Evolutionary conservation across 805 yeast genomes (phyloP), one percentile per base, ranked within the genome.

Genomic region (Hanseniaspora pseudoguilliermondii): DNA sequence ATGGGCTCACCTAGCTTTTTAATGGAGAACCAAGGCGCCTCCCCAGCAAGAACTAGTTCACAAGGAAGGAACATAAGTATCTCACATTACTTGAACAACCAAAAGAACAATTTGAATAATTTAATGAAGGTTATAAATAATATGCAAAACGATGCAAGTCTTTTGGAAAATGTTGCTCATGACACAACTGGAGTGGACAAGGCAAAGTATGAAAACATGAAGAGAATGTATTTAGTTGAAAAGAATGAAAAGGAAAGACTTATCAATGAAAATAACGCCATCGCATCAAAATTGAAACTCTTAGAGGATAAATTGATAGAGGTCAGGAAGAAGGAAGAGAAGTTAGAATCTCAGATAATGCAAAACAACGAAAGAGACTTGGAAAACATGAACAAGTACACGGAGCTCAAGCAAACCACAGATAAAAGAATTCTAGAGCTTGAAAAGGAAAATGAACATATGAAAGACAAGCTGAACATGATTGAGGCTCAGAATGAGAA

Each of bases 381-480:
- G 29, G 50, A 32, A 16, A 18, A 25, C 4, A n/a, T 32, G 13
- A 20, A 29, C 38, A 36, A 60, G 49, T 42, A 50, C 55, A 36
- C 23, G 38, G 5, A 41, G 18, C n/a, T 57, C 56, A 47, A 57
- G 57, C 43, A 41, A 57, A 13, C 47, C 38, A 32, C 43, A 51
- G 15, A 56, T 56, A 25, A 52, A 15, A 20, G 13, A 18, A 39
- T 44, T n/a, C 29, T 44, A 15, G n/a, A 36, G 16, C 40, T 44
- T 25, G 29, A 46, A 29, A 49, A 39, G 21, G 38, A 44, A 27
- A 52, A 52, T 36, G 48, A 41, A 10, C 29, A 18, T 15, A 25
- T 36, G 39, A 42, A 36, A 38, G 25, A 32, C 34, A 38, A 35
- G 35, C 21, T 42, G 27, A 20, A 16, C 18, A 36, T 40, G 16